Base-by-base conservation (phyloP, 2,329 filamentous ascomycete genomes). In the Epichloe festucae region DNA sequence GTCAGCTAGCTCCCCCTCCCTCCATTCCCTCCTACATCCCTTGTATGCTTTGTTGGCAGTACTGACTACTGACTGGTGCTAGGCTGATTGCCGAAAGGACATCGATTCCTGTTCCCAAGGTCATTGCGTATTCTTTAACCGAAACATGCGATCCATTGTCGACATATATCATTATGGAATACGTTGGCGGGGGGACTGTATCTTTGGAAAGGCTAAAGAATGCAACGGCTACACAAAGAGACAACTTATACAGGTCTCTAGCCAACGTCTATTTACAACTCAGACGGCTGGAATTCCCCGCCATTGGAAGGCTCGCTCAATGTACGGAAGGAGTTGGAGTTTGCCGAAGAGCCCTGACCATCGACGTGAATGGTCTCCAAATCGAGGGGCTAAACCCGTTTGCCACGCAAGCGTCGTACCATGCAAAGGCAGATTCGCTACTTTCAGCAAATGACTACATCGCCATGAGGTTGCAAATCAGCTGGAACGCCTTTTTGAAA, bases 191-290 rank as follows among this genome's bases (percentile, higher is more conserved):
- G 27, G 27, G 27, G 8, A 31, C 27, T 31, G 8, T 31, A 36
- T 52, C 31, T 51, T 51, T 11, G 55, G 51, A 15, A 39, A 21
- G 45, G 3, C 39, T 56, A 5, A 15, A 51, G 34, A 48, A 46
- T 11, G 38, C 49, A 53, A 39, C 53, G 40, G 10, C 38, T 31
- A 11, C 46, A 43, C 14, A 51, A 27, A 23, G 40, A 35, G 35
- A 51, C 8, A 39, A 17, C 11, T 46, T 55, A 5, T 53, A 54
- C 46, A 49, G 23, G 2, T 57, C 55, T 19, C 52, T 57, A 14
- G 53, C 53, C 23, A 46, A 54, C 34, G 50, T 57, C n/a, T 54
- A 52, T 38, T 46, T 55, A n/a, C 52, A 56, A 27, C 53, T 56
- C n/a, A 48, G 55, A n/a, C 46, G 51, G 12, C 51, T 55, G 8